Percentiles rank a stretch among this genome's conserved stretches.
These are phyloP conservation scores for Coniochaeta prunicola DNA, from an alignment of 2,329 filamentous ascomycete species.

Conservation along the genomic window DNA sequence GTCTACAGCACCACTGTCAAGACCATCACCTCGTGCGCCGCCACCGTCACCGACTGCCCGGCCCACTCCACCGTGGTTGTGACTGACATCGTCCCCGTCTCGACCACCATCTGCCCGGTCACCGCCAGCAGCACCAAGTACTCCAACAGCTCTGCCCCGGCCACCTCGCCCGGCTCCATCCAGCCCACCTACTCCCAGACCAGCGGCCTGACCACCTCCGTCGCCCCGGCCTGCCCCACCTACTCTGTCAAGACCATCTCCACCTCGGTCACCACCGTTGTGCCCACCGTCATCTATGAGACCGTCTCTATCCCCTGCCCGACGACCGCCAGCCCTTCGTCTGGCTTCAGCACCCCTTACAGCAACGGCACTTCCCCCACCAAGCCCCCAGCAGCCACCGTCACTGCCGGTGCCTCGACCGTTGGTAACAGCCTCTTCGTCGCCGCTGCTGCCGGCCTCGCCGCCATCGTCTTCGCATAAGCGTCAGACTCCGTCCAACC, in stretches of 20 bases:
- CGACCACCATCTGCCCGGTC: slow-evolving; percentile 9
- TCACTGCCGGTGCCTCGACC: slow-evolving; percentile 45
- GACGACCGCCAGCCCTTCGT: slow-evolving; percentile 19
- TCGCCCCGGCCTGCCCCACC: slow-evolving; percentile 24
- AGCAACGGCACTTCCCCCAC: slow-evolving; percentile 22
- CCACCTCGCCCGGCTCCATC: slow-evolving; percentile 12
- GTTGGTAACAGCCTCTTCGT: slow-evolving; percentile 46
- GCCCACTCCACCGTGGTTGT: slow-evolving; percentile 29
- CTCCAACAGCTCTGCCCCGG: slow-evolving; percentile 19
- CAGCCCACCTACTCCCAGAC: slow-evolving; percentile 9
- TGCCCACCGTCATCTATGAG: slow-evolving; percentile 47
- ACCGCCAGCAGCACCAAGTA: slow-evolving; percentile 5
- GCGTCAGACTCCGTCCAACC: slow-evolving; percentile 11
- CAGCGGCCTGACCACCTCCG: slow-evolving; percentile 7
- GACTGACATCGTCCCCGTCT: slow-evolving; percentile 29
- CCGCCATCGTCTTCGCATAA: slow-evolving; percentile 50
- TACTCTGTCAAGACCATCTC: slow-evolving; percentile 43
- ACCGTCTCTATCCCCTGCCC: slow-evolving; percentile 36
- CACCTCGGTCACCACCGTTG: slow-evolving; percentile 48
- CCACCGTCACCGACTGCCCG: slow-evolving; percentile 57
- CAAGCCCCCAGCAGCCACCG: slow-evolving; percentile 23
- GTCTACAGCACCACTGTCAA: slow-evolving; percentile 51
- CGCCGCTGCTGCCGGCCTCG: slow-evolving; percentile 47
- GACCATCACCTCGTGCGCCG: slow-evolving; percentile 55
- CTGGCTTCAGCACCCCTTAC: slow-evolving; percentile 16